Evolutionary conservation across 441 rosid species (phyloP).

Genomic region (Pelargonium myrrhifolium): DNA sequence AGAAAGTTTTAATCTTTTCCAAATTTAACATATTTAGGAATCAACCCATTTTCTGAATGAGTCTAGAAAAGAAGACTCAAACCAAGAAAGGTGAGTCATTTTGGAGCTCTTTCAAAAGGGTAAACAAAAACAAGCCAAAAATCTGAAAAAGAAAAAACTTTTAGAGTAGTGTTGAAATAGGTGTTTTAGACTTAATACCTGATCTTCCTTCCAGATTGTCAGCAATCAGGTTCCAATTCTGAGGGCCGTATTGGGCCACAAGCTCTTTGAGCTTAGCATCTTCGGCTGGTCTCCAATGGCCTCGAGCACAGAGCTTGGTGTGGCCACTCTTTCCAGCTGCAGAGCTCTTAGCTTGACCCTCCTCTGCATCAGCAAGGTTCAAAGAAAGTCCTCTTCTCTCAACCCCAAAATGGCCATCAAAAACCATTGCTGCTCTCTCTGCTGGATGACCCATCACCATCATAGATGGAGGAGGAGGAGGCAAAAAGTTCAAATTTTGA

Average conservation of each 20-base stretch:
- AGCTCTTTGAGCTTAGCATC: conserved; percentile 71
- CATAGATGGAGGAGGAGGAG: conserved; percentile 21
- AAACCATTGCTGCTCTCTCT: no score
- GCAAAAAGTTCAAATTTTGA: conserved; percentile 26
- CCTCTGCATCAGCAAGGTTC: conserved; percentile 21
- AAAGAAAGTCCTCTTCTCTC: conserved; percentile 22
- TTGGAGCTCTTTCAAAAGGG: no score
- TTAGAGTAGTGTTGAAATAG: no score
- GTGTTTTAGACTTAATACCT: conserved; percentile 42
- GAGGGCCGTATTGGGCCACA: conserved; percentile 70
- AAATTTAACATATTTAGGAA: no score
- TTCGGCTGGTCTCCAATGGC: conserved; percentile 84
- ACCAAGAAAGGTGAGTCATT: no score
- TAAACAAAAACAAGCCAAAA: no score
- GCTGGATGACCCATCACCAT: no score
- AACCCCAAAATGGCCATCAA: conserved; percentile 2
- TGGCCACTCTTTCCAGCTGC: conserved; percentile 21
- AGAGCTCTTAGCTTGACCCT: conserved; percentile 17
- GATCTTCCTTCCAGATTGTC: conserved; percentile 79
- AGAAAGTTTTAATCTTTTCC: no score
- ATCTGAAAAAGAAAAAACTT: no score
- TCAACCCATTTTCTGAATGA: no score
- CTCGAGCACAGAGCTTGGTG: conserved; percentile 58
- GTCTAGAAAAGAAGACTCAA: no score
- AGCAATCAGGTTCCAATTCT: conserved; percentile 84